Base-by-base conservation (phyloP, 768 basidiomycete genomes). In the Podaxis pistillaris region DNA sequence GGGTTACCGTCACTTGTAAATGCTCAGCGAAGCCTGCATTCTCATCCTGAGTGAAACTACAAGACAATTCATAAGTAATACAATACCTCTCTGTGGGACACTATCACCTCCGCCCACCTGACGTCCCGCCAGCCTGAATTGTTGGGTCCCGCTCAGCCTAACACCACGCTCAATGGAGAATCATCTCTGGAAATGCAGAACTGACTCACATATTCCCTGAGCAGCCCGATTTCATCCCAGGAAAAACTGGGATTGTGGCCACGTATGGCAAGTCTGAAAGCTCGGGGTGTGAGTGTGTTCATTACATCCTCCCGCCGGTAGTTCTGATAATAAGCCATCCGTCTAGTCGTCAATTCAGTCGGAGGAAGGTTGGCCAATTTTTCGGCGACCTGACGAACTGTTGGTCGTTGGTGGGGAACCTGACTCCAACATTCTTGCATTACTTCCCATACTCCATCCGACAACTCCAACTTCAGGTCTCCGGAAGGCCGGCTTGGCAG, bases 341-440 rank as follows among this genome's bases (percentile, higher is more conserved):
- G 4, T 38, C 13, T 55, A n/a, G 36, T 12, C 9, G 54, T 38
- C 13, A 55, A n/a, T 5, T 19, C 3, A 13, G 19, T 17, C 19
- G 54, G 22, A 11, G 54, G 36, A 24, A 36, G 6, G 24, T 38
- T 36, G n/a, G 11, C 15, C 17, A 55, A 28, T 19, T 7, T 24
- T 12, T 59, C 49, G 12, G 63, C 33, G 41, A 67, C 56, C 1
- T 60, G 38, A 2, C 1, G 17, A 3, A 59, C 53, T 6, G 61
- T 60, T 7, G 72, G 73, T 19, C 72, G 65, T 12, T 58, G 40
- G 3, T 12, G 36, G 1, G 72, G 68, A 28, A 64, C 41, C 9
- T 56, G 47, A 11, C 38, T 51, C 73, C 73, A 74, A 57, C 72
- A 72, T 3, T 64, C 63, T 51, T 68, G 58, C 51, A 72, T 66